A percentile compares a stretch with the other conserved stretches of the same genome.
These are phyloP conservation scores for Nakazawaea holstii DNA, from an alignment of 805 yeast genomes.

Conservation along the genomic window DNA sequence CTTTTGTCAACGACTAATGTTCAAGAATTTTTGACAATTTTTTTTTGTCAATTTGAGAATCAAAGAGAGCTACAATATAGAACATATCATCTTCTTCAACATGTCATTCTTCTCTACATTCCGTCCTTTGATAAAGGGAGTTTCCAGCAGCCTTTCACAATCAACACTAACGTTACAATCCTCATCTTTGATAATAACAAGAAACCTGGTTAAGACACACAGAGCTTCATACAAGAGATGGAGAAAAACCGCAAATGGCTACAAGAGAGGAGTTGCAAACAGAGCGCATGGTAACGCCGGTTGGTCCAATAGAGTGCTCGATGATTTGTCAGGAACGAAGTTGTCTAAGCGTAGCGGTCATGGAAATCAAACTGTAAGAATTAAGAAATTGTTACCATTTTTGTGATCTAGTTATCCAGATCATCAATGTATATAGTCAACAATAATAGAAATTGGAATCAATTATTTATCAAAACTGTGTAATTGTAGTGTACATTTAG, in stretches of 20 bases:
- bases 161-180: constrained; percentile 8
- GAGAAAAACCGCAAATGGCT: constrained; percentile 62
- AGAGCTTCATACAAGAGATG: constrained; percentile 86
- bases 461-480: too few relatives aligned
- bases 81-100: background rate
- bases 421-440: too few relatives aligned
- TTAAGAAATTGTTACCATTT: constrained; percentile 50
- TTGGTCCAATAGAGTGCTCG: constrained; percentile 61
- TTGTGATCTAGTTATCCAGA: constrained; percentile 13
- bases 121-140: constrained; percentile 4
- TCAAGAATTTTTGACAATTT: too few relatives aligned
- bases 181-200: constrained; percentile 13
- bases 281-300: constrained; percentile 93
- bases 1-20: background rate
- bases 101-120: background rate
- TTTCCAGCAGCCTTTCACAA: constrained; percentile 2
- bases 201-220: constrained; percentile 62
- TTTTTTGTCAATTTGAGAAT: too few relatives aligned
- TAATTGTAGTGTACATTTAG: too few relatives aligned
- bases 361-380: constrained; percentile 51
- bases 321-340: constrained; percentile 55
- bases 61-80: background rate
- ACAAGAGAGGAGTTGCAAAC: constrained; percentile 71
- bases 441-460: too few relatives aligned
- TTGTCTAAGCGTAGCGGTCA: constrained; percentile 44